Evolutionary conservation across 345 rosid species (phyloP), one percentile per base, ranked within the genome.

Genomic region (Nasturtium officinale): DNA sequence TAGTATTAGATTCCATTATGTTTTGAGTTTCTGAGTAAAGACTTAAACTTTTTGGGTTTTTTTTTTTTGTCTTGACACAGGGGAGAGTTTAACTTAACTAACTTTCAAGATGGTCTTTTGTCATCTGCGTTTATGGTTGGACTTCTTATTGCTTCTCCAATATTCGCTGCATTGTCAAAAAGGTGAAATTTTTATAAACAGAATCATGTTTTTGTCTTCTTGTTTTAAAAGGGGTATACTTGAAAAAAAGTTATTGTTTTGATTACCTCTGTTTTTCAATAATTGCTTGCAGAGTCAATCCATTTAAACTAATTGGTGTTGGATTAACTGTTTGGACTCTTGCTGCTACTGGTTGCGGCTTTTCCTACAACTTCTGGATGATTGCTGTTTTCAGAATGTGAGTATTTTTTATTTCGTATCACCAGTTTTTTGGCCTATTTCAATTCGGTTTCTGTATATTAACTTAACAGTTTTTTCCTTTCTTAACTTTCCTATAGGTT

Each of bases 101-200:
- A 95, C 82, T 91, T 95, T 67, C 73, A 95, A 73, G 99, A 95
- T 87, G 99, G 99, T 73, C 87, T 88, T 48, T 78, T 95, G 32
- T 95, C 99, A 35, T 95, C 96, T 65, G 97, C 97, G n/a, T 95
- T 88, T 72, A 90, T 95, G 97, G 99, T 90, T 82, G 99, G 97
- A 35, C 93, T 95, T 79, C 96, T 95, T 17, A 58, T 95, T 40
- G 87, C 96, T 63, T 95, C 96, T 78, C 97, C 96, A 7, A 84
- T 90, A 58, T 95, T 95, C 82, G 99, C 99, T 63, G 87, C 88
- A 13, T 75, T 89, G 50, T 89, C 99, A 12, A 95, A 88, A 80
- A 87, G 96, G 99, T 89, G 55, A 54, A 7, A 3, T 23, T 67
- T 51, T 28, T 51, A 6, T 13, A 0, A 50, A n/a, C 55, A 67